A percentile compares a stretch with the other conserved stretches of the same genome.
These are phyloP conservation scores for Termitomyces sp. DNA, from an alignment of 1,284 basidiomycete species.

Conservation along the genomic window DNA sequence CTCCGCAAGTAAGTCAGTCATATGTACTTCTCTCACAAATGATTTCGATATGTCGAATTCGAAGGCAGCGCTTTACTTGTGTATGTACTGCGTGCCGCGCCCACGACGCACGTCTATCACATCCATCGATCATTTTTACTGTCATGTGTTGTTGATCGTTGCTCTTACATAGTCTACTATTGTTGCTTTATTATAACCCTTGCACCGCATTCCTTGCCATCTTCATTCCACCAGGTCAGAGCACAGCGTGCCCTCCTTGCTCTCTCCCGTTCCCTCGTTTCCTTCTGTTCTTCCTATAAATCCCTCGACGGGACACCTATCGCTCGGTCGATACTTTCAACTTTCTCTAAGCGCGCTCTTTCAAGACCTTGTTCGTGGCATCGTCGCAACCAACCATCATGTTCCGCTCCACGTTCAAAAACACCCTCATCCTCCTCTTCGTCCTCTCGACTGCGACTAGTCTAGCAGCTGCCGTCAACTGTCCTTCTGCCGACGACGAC, in stretches of 20 bases:
- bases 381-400: no score
- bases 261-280: not conserved
- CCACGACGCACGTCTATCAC: not conserved
- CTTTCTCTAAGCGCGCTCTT: not conserved
- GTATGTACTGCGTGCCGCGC: no score
- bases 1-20: not conserved
- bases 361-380: not conserved
- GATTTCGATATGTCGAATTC: no score
- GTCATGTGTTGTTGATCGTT: not conserved
- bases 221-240: constrained; percentile 6
- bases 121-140: not conserved
- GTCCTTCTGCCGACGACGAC: constrained; percentile 12
- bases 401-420: constrained; percentile 5
- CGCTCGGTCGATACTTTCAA: not conserved
- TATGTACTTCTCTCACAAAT: not conserved
- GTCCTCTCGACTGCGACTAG: not conserved
- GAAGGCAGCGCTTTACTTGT: not conserved
- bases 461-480: constrained; percentile 9
- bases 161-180: no score
- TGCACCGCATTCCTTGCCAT: not conserved
- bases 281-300: not conserved
- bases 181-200: not conserved
- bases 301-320: constrained; percentile 7
- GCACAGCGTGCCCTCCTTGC: constrained; percentile 2
- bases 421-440: constrained; percentile 2